Percentiles rank a stretch among this genome's conserved stretches.
phyloP scores from a whole-genome alignment of 352 stramenopile genomes.

The Peronosclerospora sorghi region DNA sequence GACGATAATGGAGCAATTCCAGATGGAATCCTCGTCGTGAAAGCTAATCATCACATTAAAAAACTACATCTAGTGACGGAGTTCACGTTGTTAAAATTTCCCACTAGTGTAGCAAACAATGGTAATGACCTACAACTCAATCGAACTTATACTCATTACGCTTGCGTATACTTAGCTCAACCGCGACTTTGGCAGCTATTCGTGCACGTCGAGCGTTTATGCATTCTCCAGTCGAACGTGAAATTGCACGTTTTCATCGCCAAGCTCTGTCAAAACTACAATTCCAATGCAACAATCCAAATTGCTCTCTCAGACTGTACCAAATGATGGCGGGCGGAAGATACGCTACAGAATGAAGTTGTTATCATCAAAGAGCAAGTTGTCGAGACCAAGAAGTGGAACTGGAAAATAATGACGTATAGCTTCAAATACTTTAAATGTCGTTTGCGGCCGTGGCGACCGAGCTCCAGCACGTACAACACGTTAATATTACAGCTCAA shows the following conservation, averaged over 20 bases:
- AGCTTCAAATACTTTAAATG: conserved; percentile 51
- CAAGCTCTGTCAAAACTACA: conserved; percentile 21
- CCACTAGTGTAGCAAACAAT: too few species aligned
- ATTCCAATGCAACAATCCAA: conserved; percentile 15
- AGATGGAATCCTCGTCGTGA: too few species aligned
- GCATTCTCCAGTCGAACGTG: conserved; percentile 48
- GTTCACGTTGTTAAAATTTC: too few species aligned
- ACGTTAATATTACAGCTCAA: conserved; percentile 63
- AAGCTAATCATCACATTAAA: too few species aligned
- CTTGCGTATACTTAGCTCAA: too few species aligned
- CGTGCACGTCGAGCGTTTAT: conserved; percentile 40
- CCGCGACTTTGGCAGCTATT: conserved; percentile 51
- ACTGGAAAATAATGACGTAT: conserved; percentile 49
- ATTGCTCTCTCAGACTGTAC: too few species aligned
- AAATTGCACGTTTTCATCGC: conserved; percentile 64
- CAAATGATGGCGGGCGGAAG: too few species aligned
- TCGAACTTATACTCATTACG: neutral
- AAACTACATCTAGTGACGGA: too few species aligned
- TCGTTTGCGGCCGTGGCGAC: conserved; percentile 62
- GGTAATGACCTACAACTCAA: too few species aligned
- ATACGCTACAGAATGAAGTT: conserved; percentile 60
- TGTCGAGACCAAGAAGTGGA: conserved; percentile 45
- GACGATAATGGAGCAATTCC: too few species aligned
- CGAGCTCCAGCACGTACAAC: conserved; percentile 72
- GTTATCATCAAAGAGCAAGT: conserved; percentile 54